Conservation (phyloP, 306 rosid genomes). For the Vicia villosa region DNA sequence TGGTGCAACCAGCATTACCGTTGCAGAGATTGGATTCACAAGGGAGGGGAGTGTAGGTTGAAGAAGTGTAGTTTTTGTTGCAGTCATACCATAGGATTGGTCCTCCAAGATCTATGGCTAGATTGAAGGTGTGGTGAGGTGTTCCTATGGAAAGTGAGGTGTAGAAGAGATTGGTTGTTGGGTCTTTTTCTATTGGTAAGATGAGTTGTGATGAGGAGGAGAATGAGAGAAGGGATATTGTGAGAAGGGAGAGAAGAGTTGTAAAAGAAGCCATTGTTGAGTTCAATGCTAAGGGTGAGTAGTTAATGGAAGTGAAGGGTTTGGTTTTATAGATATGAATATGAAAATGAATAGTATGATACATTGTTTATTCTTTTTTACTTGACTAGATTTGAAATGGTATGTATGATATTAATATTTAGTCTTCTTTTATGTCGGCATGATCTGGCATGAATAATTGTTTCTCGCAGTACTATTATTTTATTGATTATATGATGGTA, state of each 20-base stretch:
- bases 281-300: neutral
- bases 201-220: neutral
- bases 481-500: no score
- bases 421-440: neutral
- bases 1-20: neutral
- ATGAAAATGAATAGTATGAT: neutral
- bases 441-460: neutral
- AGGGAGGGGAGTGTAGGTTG: slow-evolving; percentile 16
- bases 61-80: slow-evolving; percentile 24
- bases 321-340: neutral
- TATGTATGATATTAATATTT: neutral
- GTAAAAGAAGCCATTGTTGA: slow-evolving; percentile 29
- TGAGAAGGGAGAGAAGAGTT: slow-evolving; percentile 1
- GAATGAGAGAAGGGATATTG: slow-evolving; percentile 6
- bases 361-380: neutral
- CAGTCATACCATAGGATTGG: slow-evolving; percentile 38
- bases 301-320: neutral
- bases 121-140: slow-evolving; percentile 23
- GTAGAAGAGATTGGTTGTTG: slow-evolving; percentile 33
- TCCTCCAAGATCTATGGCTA: slow-evolving; percentile 42
- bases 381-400: neutral
- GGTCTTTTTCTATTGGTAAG: slow-evolving; percentile 39
- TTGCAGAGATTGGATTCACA: slow-evolving; percentile 35
- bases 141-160: slow-evolving; percentile 37
- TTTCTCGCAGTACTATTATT: neutral